Percentiles rank a stretch among this genome's conserved stretches.
Conservation (phyloP, 2,329 filamentous ascomycete genomes). For the Alternaria solani region DNA sequence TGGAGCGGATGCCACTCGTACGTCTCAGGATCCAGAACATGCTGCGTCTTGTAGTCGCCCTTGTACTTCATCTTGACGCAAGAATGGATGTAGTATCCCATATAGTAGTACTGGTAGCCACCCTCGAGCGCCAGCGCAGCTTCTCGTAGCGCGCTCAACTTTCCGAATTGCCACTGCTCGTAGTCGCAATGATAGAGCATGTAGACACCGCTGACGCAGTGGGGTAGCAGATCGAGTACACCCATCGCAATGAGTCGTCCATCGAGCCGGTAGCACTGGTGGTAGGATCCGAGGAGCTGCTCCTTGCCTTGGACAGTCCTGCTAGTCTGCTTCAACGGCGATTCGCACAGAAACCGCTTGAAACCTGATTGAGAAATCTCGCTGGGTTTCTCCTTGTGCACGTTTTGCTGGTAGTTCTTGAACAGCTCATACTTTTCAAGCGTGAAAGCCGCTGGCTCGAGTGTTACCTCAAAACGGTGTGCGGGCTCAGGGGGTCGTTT, state of each 20-base stretch:
- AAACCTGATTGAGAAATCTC: slow-evolving; percentile 71
- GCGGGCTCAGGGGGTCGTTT: slow-evolving; percentile 69
- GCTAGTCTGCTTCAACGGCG: slow-evolving; percentile 65
- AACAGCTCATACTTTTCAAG: slow-evolving; percentile 78
- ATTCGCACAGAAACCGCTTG: slow-evolving; percentile 75
- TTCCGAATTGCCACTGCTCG: slow-evolving; percentile 74
- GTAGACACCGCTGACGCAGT: slow-evolving; percentile 82
- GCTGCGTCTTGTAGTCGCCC: slow-evolving; percentile 77
- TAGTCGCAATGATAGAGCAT: slow-evolving; percentile 82
- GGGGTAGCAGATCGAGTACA: slow-evolving; percentile 77
- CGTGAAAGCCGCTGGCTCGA: slow-evolving; percentile 75
- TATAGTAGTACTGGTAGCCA: slow-evolving; percentile 80
- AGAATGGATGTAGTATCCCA: slow-evolving; percentile 82
- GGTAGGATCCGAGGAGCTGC: slow-evolving; percentile 73
- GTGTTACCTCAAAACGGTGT: slow-evolving; percentile 72
- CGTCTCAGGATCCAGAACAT: slow-evolving; percentile 74
- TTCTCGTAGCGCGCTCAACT: slow-evolving; percentile 77
- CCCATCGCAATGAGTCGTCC: slow-evolving; percentile 78
- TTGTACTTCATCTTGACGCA: slow-evolving; percentile 89
- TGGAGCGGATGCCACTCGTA: slow-evolving; percentile 70
- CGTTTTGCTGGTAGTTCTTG: slow-evolving; percentile 75
- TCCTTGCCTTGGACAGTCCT: slow-evolving; percentile 59
- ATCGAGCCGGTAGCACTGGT: slow-evolving; percentile 83
- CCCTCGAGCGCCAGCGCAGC: slow-evolving; percentile 73
- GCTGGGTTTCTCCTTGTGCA: slow-evolving; percentile 71